Evolutionary conservation across 371 early-diverging fungal species (phyloP).

Genomic region (Mucor irregularis): DNA sequence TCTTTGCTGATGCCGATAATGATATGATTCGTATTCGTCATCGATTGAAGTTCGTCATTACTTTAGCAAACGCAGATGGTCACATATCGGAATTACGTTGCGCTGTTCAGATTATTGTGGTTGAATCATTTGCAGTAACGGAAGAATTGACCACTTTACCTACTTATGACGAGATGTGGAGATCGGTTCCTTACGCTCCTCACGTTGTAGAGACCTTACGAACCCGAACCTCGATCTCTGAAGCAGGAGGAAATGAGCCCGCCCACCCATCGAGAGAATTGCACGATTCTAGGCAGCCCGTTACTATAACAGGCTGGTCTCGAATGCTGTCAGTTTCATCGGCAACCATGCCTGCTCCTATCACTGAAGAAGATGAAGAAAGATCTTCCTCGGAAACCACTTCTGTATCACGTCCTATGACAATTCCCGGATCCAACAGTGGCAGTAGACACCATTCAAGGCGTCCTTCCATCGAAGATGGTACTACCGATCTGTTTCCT

Average conservation of each 20-base stretch:
- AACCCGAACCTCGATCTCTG: conserved; percentile 8
- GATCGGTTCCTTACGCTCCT: conserved; percentile 17
- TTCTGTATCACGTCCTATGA: conserved; percentile 3
- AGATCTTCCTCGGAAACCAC: background rate
- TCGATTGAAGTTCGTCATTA: conserved; percentile 22
- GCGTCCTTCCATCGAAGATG: conserved; percentile 11
- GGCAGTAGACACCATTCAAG: conserved; percentile 21
- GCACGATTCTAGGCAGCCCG: conserved; percentile 14
- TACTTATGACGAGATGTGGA: conserved; percentile 29
- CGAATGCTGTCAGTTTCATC: conserved; percentile 16
- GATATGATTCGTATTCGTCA: conserved; percentile 30
- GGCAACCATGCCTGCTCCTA: background rate
- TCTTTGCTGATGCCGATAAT: conserved; percentile 24
- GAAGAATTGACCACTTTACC: conserved; percentile 23
- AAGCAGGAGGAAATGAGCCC: conserved; percentile 1
- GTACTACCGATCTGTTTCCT: background rate
- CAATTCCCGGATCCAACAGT: conserved; percentile 17
- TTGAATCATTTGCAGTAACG: conserved; percentile 19
- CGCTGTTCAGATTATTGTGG: conserved; percentile 25
- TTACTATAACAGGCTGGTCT: conserved; percentile 20
- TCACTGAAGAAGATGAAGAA: background rate
- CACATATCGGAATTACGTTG: conserved; percentile 32
- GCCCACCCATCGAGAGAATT: background rate
- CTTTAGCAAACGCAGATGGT: conserved; percentile 25
- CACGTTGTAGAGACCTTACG: conserved; percentile 15